phyloP scores from a whole-genome alignment of 306 rosid species.

The Prinsepia uniflora region DNA sequence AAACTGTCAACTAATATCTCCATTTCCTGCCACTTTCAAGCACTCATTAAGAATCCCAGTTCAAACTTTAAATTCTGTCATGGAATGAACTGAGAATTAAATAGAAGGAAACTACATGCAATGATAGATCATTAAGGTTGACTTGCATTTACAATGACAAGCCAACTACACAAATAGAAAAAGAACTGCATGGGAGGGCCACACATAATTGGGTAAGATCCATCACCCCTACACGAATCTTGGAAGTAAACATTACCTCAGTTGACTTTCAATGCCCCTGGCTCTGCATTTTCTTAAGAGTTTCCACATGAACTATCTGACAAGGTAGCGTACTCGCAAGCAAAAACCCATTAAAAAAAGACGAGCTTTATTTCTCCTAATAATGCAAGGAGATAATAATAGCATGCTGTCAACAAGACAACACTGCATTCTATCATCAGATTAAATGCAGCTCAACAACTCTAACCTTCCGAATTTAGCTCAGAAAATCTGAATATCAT shows the following conservation, averaged over 20 bases:
- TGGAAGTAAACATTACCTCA: constrained; percentile 27
- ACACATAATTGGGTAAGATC: constrained; percentile 22
- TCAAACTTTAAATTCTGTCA: background rate
- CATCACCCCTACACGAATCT: constrained; percentile 29
- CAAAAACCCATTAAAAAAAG: constrained; percentile 11
- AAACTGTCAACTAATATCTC: constrained; percentile 20
- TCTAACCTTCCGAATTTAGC: constrained; percentile 17
- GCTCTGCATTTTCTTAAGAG: constrained; percentile 25
- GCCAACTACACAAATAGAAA: constrained; percentile 32
- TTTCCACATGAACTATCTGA: constrained; percentile 19
- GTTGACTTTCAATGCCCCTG: constrained; percentile 41
- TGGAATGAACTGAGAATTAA: background rate
- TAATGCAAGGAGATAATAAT: constrained; percentile 24
- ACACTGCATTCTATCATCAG: constrained; percentile 7
- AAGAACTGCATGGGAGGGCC: constrained; percentile 14
- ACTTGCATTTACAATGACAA: constrained; percentile 37
- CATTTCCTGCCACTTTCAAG: background rate
- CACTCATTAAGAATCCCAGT: constrained; percentile 14
- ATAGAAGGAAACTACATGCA: constrained; percentile 15
- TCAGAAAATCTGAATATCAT: constrained; percentile 4
- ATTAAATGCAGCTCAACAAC: constrained; percentile 24
- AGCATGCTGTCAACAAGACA: constrained; percentile 17
- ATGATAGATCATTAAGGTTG: constrained; percentile 19
- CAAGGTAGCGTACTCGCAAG: constrained; percentile 24
- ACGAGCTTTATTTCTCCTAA: constrained; percentile 14